Base-by-base conservation (phyloP, 306 rosid genomes). In the Pterocarpus santalinus region DNA sequence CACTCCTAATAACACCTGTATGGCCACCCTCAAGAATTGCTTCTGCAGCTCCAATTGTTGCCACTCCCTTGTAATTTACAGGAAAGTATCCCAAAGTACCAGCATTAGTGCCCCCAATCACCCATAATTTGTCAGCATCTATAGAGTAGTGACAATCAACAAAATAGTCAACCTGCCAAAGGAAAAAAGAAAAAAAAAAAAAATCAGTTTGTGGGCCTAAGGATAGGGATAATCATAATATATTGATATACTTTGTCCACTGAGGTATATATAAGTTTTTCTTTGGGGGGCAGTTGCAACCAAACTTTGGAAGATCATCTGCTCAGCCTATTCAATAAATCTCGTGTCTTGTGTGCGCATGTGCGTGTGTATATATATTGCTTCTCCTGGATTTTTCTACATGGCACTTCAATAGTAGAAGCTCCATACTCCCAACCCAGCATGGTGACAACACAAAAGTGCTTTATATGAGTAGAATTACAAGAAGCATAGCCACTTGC, bases 21-120 rank as follows among this genome's bases (percentile, higher is more conserved):
- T 95, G 99, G 11, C 97, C 99, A 15, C 99, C 97, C 72, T 67
- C 93, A n/a, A 95, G 97, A 72, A 95, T 83, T 75, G 97, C 92
- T 78, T 95, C 97, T 1, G 91, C 88, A n/a, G 90, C 73, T 75
- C 92, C 99, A n/a, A 93, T 79, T 30, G 84, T 72, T 55, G 73
- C 88, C 46, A 1, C 70, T 78, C 86, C 91, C 1, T 44, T 73
- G 67, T 52, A 83, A 73, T 78, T 85, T 72, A 93, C 93, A 1
- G 97, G 98, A 73, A 95, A 95, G 89, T 89, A 95, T 74, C 93
- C 99, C 78, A 93, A 56, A 34, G 83, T 65, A 60, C 99, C 99
- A 5, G 87, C 79, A 80, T 88, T 88, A 2, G 92, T 87, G 76
- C 98, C 99, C 28, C 98, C 99, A 8, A 95, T 83, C 72, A 87